Evolutionary conservation across 2,329 filamentous ascomycete genomes (phyloP).

Genomic region (Diatrype stigma): DNA sequence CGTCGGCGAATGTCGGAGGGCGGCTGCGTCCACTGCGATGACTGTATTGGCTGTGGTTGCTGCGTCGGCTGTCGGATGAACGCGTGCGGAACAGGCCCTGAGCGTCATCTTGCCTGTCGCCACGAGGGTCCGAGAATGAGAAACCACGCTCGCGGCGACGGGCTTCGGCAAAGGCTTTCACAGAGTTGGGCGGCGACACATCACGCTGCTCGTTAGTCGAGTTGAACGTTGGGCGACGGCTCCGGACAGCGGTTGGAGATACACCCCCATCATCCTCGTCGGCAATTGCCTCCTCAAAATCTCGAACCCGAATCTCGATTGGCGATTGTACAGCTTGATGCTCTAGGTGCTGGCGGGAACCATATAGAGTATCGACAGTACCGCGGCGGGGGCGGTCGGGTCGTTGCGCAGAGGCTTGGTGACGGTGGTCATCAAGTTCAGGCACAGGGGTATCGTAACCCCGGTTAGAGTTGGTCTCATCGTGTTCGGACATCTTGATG

Average conservation of each 20-base stretch:
- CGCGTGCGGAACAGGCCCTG: conserved; percentile 64
- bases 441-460: conserved; percentile 71
- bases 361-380: conserved; percentile 69
- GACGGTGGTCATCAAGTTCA: conserved; percentile 83
- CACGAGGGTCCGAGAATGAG: conserved; percentile 47
- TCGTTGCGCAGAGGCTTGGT: conserved; percentile 59
- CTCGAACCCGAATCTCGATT: conserved; percentile 52
- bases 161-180: conserved; percentile 93
- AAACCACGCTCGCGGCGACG: conserved; percentile 75
- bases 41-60: conserved; percentile 55
- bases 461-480: conserved; percentile 54
- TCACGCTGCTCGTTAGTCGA: conserved; percentile 60
- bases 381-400: conserved; percentile 61
- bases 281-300: conserved; percentile 81
- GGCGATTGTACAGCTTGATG: conserved; percentile 35
- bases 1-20: conserved; percentile 56
- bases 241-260: conserved; percentile 39
- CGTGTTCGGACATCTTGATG: conserved; percentile 64
- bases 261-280: conserved; percentile 63
- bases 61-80: conserved; percentile 64
- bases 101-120: conserved; percentile 38
- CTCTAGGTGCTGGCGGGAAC: conserved; percentile 42
- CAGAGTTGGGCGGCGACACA: conserved; percentile 87
- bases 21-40: conserved; percentile 35
- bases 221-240: conserved; percentile 54